Evolutionary conservation across 257 asterid species (phyloP).

Genomic region (Osmanthus fragrans): DNA sequence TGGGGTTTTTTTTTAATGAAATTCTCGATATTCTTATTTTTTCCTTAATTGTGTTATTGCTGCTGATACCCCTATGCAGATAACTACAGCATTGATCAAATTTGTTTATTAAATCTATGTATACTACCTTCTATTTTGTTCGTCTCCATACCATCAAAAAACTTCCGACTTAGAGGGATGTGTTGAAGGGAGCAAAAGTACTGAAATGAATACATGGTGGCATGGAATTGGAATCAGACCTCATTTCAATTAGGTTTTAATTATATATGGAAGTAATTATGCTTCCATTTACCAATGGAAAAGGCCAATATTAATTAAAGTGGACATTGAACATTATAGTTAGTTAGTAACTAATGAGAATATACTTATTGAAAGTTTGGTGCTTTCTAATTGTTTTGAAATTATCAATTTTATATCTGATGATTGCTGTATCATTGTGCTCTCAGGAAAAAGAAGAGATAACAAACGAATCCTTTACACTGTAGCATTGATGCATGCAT

Average conservation of each 20-base stretch:
- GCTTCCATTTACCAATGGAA: too few species aligned
- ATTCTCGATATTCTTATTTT: not conserved
- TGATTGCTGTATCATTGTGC: not conserved
- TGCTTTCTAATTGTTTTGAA: constrained; percentile 4
- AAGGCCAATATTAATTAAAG: not conserved
- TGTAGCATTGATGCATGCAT: not conserved
- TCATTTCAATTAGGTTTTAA: not conserved
- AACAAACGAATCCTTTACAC: not conserved
- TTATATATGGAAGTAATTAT: not conserved
- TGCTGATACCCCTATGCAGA: constrained; percentile 1
- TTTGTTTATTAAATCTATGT: not conserved
- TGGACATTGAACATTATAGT: not conserved
- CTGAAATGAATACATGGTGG: not conserved
- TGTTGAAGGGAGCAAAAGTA: too few species aligned
- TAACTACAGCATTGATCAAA: not conserved
- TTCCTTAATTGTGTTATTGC: not conserved
- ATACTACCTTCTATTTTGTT: not conserved
- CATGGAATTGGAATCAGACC: not conserved
- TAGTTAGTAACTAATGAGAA: not conserved
- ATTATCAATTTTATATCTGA: constrained; percentile 1
- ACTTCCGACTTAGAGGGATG: not conserved
- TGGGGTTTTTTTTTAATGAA: not conserved
- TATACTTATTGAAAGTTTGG: not conserved
- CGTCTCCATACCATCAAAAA: not conserved
- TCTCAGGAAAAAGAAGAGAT: not conserved